phyloP scores from a whole-genome alignment of 768 basidiomycete genomes.

The Lentinula guzmanii region DNA sequence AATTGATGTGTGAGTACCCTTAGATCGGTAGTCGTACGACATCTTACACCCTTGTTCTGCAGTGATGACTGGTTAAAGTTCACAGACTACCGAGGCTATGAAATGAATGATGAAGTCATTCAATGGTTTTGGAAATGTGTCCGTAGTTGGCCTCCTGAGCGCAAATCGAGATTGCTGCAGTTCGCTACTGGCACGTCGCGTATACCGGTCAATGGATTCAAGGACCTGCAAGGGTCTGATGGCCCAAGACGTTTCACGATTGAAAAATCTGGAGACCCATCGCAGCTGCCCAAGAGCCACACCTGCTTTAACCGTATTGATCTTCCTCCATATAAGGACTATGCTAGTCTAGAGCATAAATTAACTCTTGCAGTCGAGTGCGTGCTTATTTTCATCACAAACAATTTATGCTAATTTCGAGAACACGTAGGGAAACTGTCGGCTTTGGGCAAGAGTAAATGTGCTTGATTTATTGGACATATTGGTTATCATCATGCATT shows the following conservation, averaged over 20 bases:
- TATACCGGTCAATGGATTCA: constrained; percentile 98
- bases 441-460: constrained; percentile 87
- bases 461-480: neutral
- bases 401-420: constrained; percentile 8
- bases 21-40: neutral
- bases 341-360: constrained; percentile 91
- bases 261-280: constrained; percentile 96
- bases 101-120: constrained; percentile 92
- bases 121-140: constrained; percentile 99
- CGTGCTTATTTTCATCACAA: constrained; percentile 3
- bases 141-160: constrained; percentile 95
- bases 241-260: constrained; percentile 97
- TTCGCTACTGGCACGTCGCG: constrained; percentile 97
- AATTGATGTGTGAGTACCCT: constrained; percentile 85
- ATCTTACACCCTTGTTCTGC: neutral
- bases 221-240: constrained; percentile 96
- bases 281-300: constrained; percentile 93
- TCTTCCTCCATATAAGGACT: constrained; percentile 96
- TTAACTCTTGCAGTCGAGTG: constrained; percentile 84
- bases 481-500: neutral
- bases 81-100: constrained; percentile 97
- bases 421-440: constrained; percentile 69
- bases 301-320: constrained; percentile 97
- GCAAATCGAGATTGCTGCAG: constrained; percentile 92
- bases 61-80: constrained; percentile 99